A percentile compares a stretch with the other conserved stretches of the same genome.
Evolutionary conservation across 306 rosid species (phyloP).

Genomic region (Cyamopsis tetragonoloba): DNA sequence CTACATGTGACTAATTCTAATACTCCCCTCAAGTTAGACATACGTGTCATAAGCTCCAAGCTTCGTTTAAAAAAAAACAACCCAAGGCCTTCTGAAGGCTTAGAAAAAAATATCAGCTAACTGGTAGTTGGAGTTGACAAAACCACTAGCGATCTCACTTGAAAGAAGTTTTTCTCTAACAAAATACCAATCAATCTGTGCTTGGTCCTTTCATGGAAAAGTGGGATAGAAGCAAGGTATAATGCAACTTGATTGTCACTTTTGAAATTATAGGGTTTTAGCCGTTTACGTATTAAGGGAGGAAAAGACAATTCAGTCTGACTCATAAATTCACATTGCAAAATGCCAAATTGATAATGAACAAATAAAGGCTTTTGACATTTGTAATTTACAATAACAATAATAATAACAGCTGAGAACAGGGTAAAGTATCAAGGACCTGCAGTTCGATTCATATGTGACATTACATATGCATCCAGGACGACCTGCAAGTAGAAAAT

Average conservation of each 20-base stretch:
- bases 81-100: background rate
- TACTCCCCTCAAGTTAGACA: background rate
- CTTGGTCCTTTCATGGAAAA: background rate
- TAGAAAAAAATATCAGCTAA: background rate
- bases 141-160: background rate
- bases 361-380: background rate
- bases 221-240: background rate
- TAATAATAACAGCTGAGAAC: conserved; percentile 13
- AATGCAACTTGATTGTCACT: background rate
- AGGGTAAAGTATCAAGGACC: conserved; percentile 44
- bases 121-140: background rate
- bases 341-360: conserved; percentile 17
- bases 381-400: background rate
- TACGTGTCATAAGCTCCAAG: background rate
- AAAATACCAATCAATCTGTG: no score
- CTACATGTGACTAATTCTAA: background rate
- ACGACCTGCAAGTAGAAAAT: conserved; percentile 48
- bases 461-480: conserved; percentile 91
- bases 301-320: no score
- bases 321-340: background rate
- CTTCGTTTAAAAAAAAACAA: background rate
- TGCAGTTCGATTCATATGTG: conserved; percentile 69
- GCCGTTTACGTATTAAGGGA: no score
- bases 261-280: no score
- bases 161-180: background rate